These are phyloP conservation scores for Cordyceps cateniannulata DNA, from an alignment of 2,329 filamentous ascomycete species.

Conservation along the genomic window DNA sequence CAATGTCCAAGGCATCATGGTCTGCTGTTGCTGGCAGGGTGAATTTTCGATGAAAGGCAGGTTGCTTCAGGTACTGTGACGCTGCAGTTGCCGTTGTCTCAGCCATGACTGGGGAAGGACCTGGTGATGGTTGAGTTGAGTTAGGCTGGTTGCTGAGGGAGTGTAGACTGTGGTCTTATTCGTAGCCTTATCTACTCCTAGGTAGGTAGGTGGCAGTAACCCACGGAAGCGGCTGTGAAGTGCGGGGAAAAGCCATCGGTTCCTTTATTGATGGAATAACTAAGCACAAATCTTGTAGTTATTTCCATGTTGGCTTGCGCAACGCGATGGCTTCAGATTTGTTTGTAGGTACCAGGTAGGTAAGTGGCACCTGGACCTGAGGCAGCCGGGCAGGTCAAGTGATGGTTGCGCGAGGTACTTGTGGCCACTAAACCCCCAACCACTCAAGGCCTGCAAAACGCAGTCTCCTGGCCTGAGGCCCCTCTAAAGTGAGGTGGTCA, in stretches of 20 bases:
- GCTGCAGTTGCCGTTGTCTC: background rate
- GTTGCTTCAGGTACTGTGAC: background rate
- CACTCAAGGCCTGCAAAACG: too few species aligned
- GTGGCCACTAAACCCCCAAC: too few species aligned
- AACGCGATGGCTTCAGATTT: background rate
- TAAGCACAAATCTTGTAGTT: too few species aligned
- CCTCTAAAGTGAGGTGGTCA: background rate
- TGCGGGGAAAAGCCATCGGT: too few species aligned
- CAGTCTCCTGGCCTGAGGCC: too few species aligned
- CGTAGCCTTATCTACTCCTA: too few species aligned
- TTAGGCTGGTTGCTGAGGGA: background rate
- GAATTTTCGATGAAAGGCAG: slow-evolving; percentile 20
- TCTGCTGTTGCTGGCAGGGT: slow-evolving; percentile 18
- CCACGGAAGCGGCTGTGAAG: too few species aligned
- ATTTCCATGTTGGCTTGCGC: background rate
- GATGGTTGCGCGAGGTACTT: too few species aligned
- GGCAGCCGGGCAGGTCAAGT: background rate
- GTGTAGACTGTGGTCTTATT: background rate
- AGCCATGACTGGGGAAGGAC: background rate
- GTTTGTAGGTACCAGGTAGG: background rate
- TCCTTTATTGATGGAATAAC: too few species aligned
- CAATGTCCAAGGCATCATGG: slow-evolving; percentile 17
- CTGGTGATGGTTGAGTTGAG: background rate
- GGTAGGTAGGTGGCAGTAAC: too few species aligned
- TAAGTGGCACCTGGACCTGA: background rate